Conservation (phyloP, 73 alveolate genomes). For the Paraurostyla sp. region DNA sequence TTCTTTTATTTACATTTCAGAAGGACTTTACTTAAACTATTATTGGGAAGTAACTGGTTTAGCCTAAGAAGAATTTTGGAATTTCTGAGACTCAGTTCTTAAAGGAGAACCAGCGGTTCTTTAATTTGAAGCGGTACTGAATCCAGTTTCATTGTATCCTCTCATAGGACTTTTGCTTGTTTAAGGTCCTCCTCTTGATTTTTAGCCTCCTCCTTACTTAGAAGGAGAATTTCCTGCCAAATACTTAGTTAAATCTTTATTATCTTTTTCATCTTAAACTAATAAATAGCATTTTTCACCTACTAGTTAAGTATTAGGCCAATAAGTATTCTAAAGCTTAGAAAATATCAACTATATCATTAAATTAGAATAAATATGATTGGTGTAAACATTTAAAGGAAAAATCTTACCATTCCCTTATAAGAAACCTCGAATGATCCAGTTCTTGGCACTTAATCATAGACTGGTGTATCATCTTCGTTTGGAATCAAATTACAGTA, state of each 20-base stretch:
- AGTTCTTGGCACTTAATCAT: conserved; percentile 61
- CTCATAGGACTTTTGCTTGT: conserved; percentile 21
- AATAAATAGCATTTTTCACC: conserved; percentile 59
- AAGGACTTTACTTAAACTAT: too few relatives aligned
- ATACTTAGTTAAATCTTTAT: conserved; percentile 59
- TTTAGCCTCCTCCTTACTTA: background rate
- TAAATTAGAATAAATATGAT: background rate
- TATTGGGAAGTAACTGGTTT: too few relatives aligned
- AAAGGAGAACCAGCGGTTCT: conserved; percentile 13
- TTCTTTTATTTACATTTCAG: too few relatives aligned
- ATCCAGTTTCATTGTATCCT: background rate
- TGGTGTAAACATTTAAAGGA: too few relatives aligned
- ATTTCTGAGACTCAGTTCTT: background rate
- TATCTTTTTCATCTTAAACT: conserved; percentile 49
- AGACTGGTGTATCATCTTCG: conserved; percentile 43
- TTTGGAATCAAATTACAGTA: conserved; percentile 71
- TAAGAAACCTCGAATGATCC: conserved; percentile 74
- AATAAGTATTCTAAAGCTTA: conserved; percentile 40
- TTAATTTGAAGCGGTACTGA: background rate
- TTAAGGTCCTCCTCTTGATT: background rate
- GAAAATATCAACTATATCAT: conserved; percentile 61
- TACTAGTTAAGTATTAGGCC: conserved; percentile 64
- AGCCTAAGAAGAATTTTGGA: background rate
- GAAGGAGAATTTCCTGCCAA: conserved; percentile 46
- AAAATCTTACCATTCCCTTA: conserved; percentile 70